Percentiles rank a stretch among this genome's conserved stretches.
These are phyloP conservation scores for Aspergillus tamarii DNA, from an alignment of 2,329 filamentous ascomycete species.

Conservation along the genomic window DNA sequence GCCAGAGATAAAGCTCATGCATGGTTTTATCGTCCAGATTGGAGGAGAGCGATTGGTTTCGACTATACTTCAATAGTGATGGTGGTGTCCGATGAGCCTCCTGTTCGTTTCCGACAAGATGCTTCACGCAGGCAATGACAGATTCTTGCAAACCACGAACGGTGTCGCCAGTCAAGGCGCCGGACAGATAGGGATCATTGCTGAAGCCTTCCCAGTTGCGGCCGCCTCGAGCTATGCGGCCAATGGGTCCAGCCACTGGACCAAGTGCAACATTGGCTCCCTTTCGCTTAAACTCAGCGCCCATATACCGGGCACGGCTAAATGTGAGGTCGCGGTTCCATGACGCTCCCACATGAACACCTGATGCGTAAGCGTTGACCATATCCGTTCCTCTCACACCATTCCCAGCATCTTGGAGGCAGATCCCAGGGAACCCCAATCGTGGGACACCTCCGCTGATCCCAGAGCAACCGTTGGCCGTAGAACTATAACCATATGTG, in stretches of 20 bases:
- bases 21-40: slow-evolving; percentile 69
- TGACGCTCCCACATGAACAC: not conserved
- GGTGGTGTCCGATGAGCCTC: slow-evolving; percentile 42
- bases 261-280: slow-evolving; percentile 45
- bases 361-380: not conserved
- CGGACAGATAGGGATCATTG: not conserved
- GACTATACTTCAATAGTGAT: slow-evolving; percentile 40
- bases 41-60: slow-evolving; percentile 54
- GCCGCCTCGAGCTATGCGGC: slow-evolving; percentile 44
- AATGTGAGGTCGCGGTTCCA: not conserved
- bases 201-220: slow-evolving; percentile 51
- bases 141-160: not conserved
- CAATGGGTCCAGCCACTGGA: slow-evolving; percentile 46
- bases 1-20: slow-evolving; percentile 68
- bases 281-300: slow-evolving; percentile 44
- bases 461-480: too few relatives aligned
- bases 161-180: not conserved
- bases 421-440: too few relatives aligned
- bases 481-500: too few relatives aligned
- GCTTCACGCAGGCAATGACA: not conserved
- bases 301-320: not conserved
- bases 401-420: not conserved
- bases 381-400: not conserved
- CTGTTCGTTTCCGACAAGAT: slow-evolving; percentile 58
- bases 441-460: too few relatives aligned